Base-by-base conservation (phyloP, 2,329 filamentous ascomycete genomes). In the Botrytis tulipae region DNA sequence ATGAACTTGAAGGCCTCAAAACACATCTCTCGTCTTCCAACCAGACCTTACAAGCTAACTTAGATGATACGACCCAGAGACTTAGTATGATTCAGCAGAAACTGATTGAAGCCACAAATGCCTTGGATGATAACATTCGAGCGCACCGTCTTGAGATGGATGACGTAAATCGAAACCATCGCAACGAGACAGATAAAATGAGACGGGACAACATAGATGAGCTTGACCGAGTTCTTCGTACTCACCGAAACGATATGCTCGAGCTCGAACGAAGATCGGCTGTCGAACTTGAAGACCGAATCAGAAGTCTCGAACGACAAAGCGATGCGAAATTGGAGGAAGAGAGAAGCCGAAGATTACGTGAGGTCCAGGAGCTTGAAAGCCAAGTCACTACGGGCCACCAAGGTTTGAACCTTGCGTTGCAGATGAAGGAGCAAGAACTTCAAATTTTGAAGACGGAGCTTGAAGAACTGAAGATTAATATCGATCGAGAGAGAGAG, bases 231-330 rank as follows among this genome's bases (percentile, higher is more conserved):
- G 78, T 91, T 57, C 83, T 87, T 22, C 88, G 87, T 73, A 85
- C 87, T 63, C 90, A 95, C 76, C 86, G 89, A 74, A 90, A 93
- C 71, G 91, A 93, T 70, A 79, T 95, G 25, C 88, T 90, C 9
- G 87, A 89, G 7, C 78, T 94, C 48, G 88, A 89, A 78, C 86
- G 88, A 71, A 88, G 87, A 63, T 85, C 92, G 75, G 87, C 90
- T 57, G 85, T 85, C 32, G 80, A 82, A 73, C 65, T 81, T 35
- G 79, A 82, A 46, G 76, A 80, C 57, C 74, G 76, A 75, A 48
- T 80, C 62, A 75, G 80, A 74, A 77, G 80, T 51, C 29, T 82
- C 29, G 80, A 82, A 70, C 76, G 78, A 40, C 76, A 76, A 69
- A 77, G 78, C 29, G 76, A 79, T 70, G 74, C 75, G n/a, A 89